These are phyloP conservation scores for Globisporangium rhizosaccharum DNA, from an alignment of 352 stramenopile species.

Conservation along the genomic window DNA sequence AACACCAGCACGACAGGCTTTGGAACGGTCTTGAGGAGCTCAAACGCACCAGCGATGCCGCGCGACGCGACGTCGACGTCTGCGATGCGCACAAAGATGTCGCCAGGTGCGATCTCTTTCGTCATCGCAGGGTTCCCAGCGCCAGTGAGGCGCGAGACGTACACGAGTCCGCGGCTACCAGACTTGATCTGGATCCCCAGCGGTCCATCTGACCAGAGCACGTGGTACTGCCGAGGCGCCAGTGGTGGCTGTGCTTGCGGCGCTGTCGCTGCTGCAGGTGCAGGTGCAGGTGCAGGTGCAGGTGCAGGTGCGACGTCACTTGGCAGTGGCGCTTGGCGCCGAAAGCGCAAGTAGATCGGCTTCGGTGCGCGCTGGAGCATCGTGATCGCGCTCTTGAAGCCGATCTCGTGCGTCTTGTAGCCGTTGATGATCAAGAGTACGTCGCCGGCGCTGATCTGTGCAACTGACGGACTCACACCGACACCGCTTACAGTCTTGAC, in stretches of 20 bases:
- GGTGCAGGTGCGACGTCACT: too few relatives aligned
- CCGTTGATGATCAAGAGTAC: conserved; percentile 75
- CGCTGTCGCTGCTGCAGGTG: background rate
- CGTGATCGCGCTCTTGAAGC: conserved; percentile 73
- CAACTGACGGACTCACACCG: conserved; percentile 53
- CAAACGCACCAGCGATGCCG: conserved; percentile 68
- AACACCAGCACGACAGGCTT: conserved; percentile 82
- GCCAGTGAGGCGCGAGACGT: conserved; percentile 71
- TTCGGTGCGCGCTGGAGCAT: conserved; percentile 72
- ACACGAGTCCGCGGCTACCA: conserved; percentile 50
- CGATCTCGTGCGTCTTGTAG: conserved; percentile 62
- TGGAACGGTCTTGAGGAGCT: conserved; percentile 69
- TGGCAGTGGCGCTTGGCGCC: conserved; percentile 15
- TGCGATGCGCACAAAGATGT: conserved; percentile 73
- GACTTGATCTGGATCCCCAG: conserved; percentile 82
- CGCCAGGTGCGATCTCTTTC: conserved; percentile 49
- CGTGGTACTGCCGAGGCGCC: conserved; percentile 51
- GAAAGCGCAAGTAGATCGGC: conserved; percentile 69
- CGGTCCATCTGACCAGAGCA: conserved; percentile 69
- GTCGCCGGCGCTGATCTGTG: conserved; percentile 60
- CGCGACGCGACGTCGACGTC: conserved; percentile 64
- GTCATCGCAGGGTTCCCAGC: conserved; percentile 46
- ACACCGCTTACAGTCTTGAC: conserved; percentile 65
- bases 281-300: conserved; percentile 1
- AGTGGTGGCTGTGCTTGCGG: conserved; percentile 9